Percentiles rank a stretch among this genome's conserved stretches.
phyloP scores from a whole-genome alignment of 805 yeast genomes.

The Yarrowia sp. region DNA sequence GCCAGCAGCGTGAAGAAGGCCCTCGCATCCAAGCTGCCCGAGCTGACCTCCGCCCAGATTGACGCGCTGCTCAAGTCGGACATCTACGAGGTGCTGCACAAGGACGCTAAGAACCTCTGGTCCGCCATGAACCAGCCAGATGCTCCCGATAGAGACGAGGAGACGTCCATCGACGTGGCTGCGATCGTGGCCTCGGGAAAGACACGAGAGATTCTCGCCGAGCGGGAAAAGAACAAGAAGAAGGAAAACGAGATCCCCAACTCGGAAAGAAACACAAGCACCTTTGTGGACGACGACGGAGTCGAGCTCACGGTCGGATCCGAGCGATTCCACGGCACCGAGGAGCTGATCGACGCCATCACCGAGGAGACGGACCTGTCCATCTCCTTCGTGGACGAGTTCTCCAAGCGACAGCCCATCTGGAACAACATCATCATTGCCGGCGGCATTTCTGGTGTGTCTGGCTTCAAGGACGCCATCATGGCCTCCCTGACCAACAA shows the following conservation, averaged over 20 bases:
- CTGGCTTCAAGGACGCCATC: slow-evolving; percentile 73
- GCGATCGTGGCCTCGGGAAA: slow-evolving; percentile 79
- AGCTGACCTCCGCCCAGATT: slow-evolving; percentile 55
- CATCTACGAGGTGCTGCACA: slow-evolving; percentile 73
- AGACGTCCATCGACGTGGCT: slow-evolving; percentile 83
- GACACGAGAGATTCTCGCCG: slow-evolving; percentile 66
- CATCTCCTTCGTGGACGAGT: slow-evolving; percentile 59
- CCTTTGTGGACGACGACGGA: slow-evolving; percentile 61
- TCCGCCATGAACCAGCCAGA: slow-evolving; percentile 49
- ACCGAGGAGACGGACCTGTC: slow-evolving; percentile 54
- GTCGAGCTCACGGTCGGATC: slow-evolving; percentile 70
- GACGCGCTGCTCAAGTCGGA: slow-evolving; percentile 71
- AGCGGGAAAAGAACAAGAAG: slow-evolving; percentile 53
- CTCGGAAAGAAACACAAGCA: slow-evolving; percentile 68
- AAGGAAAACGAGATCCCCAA: slow-evolving; percentile 45
- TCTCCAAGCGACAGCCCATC: slow-evolving; percentile 71
- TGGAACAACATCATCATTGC: slow-evolving; percentile 78
- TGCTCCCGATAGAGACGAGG: slow-evolving; percentile 49
- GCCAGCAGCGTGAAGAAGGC: slow-evolving; percentile 60
- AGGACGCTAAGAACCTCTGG: slow-evolving; percentile 57
- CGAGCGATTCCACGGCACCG: slow-evolving; percentile 82
- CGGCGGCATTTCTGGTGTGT: slow-evolving; percentile 74
- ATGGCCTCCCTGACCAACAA: slow-evolving; percentile 56
- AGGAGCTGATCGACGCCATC: slow-evolving; percentile 54
- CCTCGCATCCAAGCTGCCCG: slow-evolving; percentile 56